Evolutionary conservation across 2,329 filamentous ascomycete genomes (phyloP), one percentile per base, ranked within the genome.

Genomic region (Pseudopyricularia javanii): DNA sequence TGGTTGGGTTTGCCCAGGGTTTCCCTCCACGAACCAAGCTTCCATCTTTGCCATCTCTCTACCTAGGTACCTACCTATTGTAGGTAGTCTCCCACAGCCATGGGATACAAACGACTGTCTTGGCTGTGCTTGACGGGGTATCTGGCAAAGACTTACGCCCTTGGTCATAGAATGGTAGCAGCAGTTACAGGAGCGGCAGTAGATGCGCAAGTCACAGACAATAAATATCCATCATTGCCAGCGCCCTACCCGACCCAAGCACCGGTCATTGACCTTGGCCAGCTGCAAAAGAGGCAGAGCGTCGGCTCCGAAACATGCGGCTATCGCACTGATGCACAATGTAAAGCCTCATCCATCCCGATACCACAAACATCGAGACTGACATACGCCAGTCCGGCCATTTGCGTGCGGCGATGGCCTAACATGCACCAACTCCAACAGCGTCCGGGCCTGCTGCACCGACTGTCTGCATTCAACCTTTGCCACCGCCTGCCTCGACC

Each of bases 341-440:
- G 37, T 47, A 15, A 52, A 37, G 15, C 24, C 40, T 24, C 20
- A 11, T 22, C 20, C 2, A 43, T 33, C 24, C 4, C 45, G 33
- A 24, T 3, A 28, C 12, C 2, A 8, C 17, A 7, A 35, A 50
- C n/a, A n/a, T n/a, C n/a, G n/a, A n/a, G n/a, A n/a, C n/a, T n/a
- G n/a, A n/a, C n/a, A n/a, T n/a, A n/a, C n/a, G n/a, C n/a, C n/a
- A 50, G 35, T 32, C 35, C 50, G 50, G 9, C 50, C 50, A 8
- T 51, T 47, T 11, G 37, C 50, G n/a, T 51, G 50, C 35, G 37
- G 50, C 15, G 2, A 7, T n/a, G 33, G 32, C 22, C 24, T 37
- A 35, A 51, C 50, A n/a, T 51, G 50, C 35, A 51, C 50, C 40
- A 51, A 51, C 35, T 51, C 49, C 26, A 51, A 51, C 26, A 43